phyloP scores from a whole-genome alignment of 768 basidiomycete species.

The Exidia glandulosa region DNA sequence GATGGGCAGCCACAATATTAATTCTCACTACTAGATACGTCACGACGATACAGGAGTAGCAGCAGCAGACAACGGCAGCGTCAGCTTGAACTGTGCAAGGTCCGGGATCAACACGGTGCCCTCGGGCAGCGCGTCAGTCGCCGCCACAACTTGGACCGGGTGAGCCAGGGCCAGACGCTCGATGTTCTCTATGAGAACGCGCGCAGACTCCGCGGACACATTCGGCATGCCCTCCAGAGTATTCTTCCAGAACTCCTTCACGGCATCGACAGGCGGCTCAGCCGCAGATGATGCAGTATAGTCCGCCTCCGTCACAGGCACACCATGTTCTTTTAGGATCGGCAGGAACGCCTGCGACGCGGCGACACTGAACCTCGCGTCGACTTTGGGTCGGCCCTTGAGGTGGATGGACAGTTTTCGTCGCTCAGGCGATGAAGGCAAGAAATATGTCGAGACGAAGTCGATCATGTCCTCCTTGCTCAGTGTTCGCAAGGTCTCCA shows the following conservation, averaged over 20 bases:
- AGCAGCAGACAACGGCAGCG: background rate
- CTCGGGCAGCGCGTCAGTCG: background rate
- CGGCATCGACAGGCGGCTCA: slow-evolving; percentile 47
- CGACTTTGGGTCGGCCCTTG: slow-evolving; percentile 44
- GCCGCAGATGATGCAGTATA: slow-evolving; percentile 42
- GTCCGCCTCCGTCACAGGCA: slow-evolving; percentile 38
- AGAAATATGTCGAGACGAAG: slow-evolving; percentile 58
- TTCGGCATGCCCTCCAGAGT: slow-evolving; percentile 19
- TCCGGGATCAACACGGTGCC: background rate
- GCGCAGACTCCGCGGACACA: slow-evolving; percentile 29
- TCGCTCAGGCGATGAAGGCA: slow-evolving; percentile 56
- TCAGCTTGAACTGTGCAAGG: background rate
- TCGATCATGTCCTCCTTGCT: slow-evolving; percentile 65
- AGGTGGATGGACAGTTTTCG: slow-evolving; percentile 81
- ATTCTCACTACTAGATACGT: too few species aligned
- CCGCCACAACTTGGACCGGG: slow-evolving; percentile 24
- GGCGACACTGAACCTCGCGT: slow-evolving; percentile 50
- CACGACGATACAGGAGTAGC: background rate
- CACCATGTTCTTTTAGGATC: slow-evolving; percentile 34
- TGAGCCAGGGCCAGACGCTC: slow-evolving; percentile 44
- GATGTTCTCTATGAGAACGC: slow-evolving; percentile 41
- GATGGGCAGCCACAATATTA: too few species aligned
- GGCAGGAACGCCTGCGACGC: slow-evolving; percentile 53
- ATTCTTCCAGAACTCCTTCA: slow-evolving; percentile 51
- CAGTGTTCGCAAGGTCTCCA: slow-evolving; percentile 46